phyloP scores from a whole-genome alignment of 768 basidiomycete genomes.

The Boletus rubropictus region DNA sequence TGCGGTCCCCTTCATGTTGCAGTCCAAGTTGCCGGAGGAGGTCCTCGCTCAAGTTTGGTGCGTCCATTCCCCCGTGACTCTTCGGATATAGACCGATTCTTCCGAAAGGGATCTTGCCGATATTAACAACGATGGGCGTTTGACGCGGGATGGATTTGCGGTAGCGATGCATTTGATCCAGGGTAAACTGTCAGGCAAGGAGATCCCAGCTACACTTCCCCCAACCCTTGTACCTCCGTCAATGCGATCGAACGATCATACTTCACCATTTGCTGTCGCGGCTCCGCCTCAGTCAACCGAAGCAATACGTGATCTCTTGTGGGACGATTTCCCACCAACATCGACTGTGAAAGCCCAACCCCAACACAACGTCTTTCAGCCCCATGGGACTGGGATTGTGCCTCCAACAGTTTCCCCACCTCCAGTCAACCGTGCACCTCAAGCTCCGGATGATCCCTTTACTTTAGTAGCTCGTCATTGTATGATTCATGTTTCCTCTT shows the following conservation, averaged over 20 bases:
- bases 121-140: conserved; percentile 76
- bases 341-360: conserved; percentile 37
- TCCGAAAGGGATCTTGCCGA: conserved; percentile 84
- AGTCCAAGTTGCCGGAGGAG: conserved; percentile 78
- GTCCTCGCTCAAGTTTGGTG: conserved; percentile 90
- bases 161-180: conserved; percentile 94
- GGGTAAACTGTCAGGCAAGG: conserved; percentile 72
- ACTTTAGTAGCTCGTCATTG: conserved; percentile 27
- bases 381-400: conserved; percentile 35
- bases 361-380: conserved; percentile 20
- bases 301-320: conserved; percentile 41
- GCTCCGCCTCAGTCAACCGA: conserved; percentile 33
- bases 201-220: conserved; percentile 69
- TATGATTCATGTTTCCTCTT: conserved; percentile 6
- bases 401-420: conserved; percentile 30
- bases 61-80: conserved; percentile 22
- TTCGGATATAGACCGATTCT: conserved; percentile 1
- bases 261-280: conserved; percentile 36
- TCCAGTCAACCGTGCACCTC: conserved; percentile 18
- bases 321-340: conserved; percentile 49
- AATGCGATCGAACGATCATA: conserved; percentile 44
- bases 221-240: conserved; percentile 76
- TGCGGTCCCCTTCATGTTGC: conserved; percentile 92
- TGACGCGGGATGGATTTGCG: conserved; percentile 91
- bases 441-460: conserved; percentile 45